phyloP scores from a whole-genome alignment of 2,329 filamentous ascomycete species.

The Tolypocladium ovalisporum region DNA sequence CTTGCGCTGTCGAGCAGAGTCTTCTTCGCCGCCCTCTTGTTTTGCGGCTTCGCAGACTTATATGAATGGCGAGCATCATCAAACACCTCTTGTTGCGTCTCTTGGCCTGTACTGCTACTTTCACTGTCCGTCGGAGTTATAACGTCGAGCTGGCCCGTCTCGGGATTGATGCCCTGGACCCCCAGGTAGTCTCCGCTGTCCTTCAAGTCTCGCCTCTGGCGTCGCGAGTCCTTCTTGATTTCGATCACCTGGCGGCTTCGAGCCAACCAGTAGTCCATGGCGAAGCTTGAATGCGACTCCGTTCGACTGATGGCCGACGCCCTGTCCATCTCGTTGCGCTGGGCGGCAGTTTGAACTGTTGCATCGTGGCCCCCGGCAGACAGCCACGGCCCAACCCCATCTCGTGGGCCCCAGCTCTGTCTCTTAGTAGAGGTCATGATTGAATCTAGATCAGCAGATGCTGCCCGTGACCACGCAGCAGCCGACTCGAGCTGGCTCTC shows the following conservation, averaged over 20 bases:
- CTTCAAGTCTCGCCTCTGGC: constrained; percentile 33
- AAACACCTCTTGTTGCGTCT: constrained; percentile 20
- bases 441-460: background rate
- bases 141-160: constrained; percentile 40
- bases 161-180: constrained; percentile 46
- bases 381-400: background rate
- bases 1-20: constrained; percentile 19
- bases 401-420: constrained; percentile 9
- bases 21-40: constrained; percentile 31
- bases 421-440: constrained; percentile 1
- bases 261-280: background rate
- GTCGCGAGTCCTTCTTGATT: constrained; percentile 19
- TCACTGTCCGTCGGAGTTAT: constrained; percentile 39
- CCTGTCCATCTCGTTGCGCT: background rate
- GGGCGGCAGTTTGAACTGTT: too few species aligned
- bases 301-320: too few species aligned
- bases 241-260: constrained; percentile 6
- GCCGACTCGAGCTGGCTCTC: constrained; percentile 1
- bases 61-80: constrained; percentile 22
- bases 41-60: constrained; percentile 30
- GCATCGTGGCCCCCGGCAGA: background rate
- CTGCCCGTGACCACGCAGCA: background rate
- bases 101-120: constrained; percentile 20
- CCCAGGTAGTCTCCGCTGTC: constrained; percentile 48
- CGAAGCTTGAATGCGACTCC: background rate